These are phyloP conservation scores for Tephrocybe sp. DNA, from an alignment of 768 basidiomycete genomes.

Conservation along the genomic window DNA sequence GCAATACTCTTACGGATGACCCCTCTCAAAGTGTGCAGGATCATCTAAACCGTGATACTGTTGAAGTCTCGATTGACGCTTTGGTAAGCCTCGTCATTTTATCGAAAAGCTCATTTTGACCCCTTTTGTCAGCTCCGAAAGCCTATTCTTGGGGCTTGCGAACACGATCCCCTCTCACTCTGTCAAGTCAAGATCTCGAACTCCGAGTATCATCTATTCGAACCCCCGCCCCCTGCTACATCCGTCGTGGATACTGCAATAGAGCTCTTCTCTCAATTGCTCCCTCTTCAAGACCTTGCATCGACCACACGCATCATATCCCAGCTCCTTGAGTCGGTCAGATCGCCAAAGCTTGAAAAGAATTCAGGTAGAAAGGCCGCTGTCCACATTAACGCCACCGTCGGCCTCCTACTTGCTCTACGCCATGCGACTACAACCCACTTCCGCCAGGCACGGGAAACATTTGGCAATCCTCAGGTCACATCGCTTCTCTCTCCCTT, in stretches of 20 bases:
- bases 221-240: conserved; percentile 75
- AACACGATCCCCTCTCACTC: conserved; percentile 80
- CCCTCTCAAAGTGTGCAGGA: conserved; percentile 38
- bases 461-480: conserved; percentile 65
- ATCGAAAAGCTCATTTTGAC: conserved; percentile 7
- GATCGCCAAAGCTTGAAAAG: conserved; percentile 80
- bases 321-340: conserved; percentile 62
- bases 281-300: conserved; percentile 73
- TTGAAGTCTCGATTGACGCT: conserved; percentile 78
- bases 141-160: conserved; percentile 80
- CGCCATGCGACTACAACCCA: conserved; percentile 52
- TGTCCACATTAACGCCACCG: conserved; percentile 74
- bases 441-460: conserved; percentile 61
- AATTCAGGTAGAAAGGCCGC: conserved; percentile 88
- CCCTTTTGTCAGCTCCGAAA: conserved; percentile 54
- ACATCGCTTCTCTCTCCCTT: conserved; percentile 64
- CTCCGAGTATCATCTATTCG: conserved; percentile 46
- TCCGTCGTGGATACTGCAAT: conserved; percentile 88
- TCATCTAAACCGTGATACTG: conserved; percentile 70
- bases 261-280: conserved; percentile 78
- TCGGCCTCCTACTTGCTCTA: conserved; percentile 73
- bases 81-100: conserved; percentile 50
- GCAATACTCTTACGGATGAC: conserved; percentile 32
- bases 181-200: conserved; percentile 51
- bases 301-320: conserved; percentile 55